Conservation (phyloP, 2,329 filamentous ascomycete genomes). For the Ophiostoma angusticollis region DNA sequence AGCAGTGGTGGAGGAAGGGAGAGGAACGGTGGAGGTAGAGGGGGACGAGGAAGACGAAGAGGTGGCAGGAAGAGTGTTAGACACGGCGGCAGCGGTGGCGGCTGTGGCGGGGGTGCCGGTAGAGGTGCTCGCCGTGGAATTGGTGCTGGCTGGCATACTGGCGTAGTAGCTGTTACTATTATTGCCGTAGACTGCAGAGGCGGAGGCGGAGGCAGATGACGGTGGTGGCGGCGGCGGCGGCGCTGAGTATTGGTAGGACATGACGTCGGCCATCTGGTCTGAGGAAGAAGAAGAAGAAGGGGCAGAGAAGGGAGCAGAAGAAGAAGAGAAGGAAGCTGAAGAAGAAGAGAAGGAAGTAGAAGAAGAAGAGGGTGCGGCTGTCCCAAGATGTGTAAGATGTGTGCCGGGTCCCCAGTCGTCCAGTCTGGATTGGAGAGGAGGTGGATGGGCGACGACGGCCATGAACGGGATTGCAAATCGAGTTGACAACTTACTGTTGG, state of each 20-base stretch:
- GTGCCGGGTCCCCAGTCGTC: constrained; percentile 20
- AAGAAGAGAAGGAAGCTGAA: background rate
- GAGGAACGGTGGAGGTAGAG: constrained; percentile 17
- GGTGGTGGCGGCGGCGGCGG: constrained; percentile 25
- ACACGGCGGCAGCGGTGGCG: background rate
- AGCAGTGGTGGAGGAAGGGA: too few relatives aligned
- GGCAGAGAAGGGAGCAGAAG: background rate
- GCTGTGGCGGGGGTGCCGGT: background rate
- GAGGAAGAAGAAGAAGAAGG: constrained; percentile 1
- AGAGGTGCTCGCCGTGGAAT: too few relatives aligned
- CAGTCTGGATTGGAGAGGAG: constrained; percentile 21
- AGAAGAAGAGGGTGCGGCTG: constrained; percentile 1
- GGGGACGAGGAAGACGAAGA: background rate
- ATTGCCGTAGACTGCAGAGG: constrained; percentile 6
- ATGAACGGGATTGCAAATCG: constrained; percentile 19
- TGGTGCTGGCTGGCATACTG: too few relatives aligned
- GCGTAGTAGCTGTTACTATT: too few relatives aligned
- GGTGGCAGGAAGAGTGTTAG: background rate
- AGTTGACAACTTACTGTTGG: constrained; percentile 7
- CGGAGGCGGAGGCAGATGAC: constrained; percentile 29
- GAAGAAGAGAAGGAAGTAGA: constrained; percentile 2
- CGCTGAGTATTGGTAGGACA: constrained; percentile 37
- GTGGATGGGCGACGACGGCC: constrained; percentile 24
- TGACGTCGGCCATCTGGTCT: constrained; percentile 28
- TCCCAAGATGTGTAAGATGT: constrained; percentile 18